A percentile compares a stretch with the other conserved stretches of the same genome.
Evolutionary conservation across 768 basidiomycete species (phyloP).

Genomic region (Serendipita indica): DNA sequence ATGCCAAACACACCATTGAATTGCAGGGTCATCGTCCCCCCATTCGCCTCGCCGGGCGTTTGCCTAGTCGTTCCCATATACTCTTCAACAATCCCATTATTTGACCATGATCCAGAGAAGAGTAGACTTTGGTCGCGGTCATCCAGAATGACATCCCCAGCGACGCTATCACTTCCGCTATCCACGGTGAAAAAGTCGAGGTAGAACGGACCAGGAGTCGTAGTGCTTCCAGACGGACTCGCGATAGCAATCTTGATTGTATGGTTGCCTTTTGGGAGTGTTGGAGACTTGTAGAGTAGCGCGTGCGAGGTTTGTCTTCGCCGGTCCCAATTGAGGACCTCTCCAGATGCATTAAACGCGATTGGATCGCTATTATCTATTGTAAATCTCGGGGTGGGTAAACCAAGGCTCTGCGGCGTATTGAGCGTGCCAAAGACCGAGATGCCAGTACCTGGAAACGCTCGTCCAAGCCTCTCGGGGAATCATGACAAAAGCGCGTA

Average conservation of each 20-base stretch:
- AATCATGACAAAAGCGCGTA: neutral
- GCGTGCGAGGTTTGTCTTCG: neutral
- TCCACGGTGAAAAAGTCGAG: neutral
- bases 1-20: neutral
- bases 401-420: neutral
- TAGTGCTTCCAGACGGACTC: neutral
- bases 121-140: neutral
- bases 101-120: neutral
- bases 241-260: neutral
- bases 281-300: neutral
- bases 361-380: neutral
- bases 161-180: neutral
- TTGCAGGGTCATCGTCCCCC: neutral
- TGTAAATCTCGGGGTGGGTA: neutral
- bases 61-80: neutral
- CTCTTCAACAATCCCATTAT: neutral
- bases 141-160: neutral
- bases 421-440: constrained; percentile 1
- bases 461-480: neutral
- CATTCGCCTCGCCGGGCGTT: neutral
- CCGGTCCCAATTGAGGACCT: neutral
- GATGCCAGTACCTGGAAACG: neutral
- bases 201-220: neutral
- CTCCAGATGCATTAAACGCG: neutral
- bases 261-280: neutral